A percentile compares a stretch with the other conserved stretches of the same genome.
Evolutionary conservation across 129 eudicot genomes (phyloP).

Genomic region (Pittosporum tobira): DNA sequence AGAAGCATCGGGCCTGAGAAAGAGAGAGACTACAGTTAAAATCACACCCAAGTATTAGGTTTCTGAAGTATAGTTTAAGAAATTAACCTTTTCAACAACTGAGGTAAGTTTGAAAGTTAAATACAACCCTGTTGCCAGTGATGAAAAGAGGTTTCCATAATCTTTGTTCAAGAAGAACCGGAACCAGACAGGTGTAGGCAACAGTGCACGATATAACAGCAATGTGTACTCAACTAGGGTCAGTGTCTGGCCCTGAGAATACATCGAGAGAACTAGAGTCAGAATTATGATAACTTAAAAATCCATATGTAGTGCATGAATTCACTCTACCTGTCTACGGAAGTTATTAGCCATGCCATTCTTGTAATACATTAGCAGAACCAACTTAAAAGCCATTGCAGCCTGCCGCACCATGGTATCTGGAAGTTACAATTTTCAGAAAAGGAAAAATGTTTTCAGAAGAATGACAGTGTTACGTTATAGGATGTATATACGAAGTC

Average conservation of each 20-base stretch:
- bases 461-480: no score
- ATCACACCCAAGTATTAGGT: constrained; percentile 3
- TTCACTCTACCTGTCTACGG: constrained; percentile 38
- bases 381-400: constrained; percentile 38
- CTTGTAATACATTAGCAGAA: constrained; percentile 40
- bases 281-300: neutral
- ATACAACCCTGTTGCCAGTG: constrained; percentile 56
- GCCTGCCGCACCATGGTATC: constrained; percentile 46
- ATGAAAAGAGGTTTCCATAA: constrained; percentile 70
- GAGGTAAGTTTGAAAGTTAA: constrained; percentile 27
- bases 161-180: constrained; percentile 72
- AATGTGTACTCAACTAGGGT: constrained; percentile 62
- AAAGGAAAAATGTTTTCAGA: no score
- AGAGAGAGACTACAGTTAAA: neutral
- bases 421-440: constrained; percentile 18
- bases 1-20: constrained; percentile 42
- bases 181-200: constrained; percentile 82
- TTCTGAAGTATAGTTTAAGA: neutral
- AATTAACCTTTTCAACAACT: constrained; percentile 42
- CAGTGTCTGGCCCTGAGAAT: constrained; percentile 66
- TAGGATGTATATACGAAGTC: no score
- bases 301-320: neutral
- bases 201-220: constrained; percentile 59
- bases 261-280: neutral
- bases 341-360: constrained; percentile 38